These are phyloP conservation scores for Albophoma yamanashiensis DNA, from an alignment of 2,329 filamentous ascomycete species.

Conservation along the genomic window DNA sequence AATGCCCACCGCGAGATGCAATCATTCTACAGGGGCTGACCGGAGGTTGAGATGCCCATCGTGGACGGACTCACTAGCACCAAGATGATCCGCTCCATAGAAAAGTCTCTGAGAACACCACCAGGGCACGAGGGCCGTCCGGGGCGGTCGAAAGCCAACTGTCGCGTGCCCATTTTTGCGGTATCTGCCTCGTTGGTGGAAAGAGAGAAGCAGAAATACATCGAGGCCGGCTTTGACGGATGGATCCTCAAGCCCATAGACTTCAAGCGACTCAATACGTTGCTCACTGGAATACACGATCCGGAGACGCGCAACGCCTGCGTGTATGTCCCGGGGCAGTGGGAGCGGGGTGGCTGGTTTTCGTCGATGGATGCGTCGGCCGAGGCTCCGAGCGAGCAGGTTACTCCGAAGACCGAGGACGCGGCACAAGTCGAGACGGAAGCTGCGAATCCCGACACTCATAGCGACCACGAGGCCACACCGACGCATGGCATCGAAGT, in stretches of 20 bases:
- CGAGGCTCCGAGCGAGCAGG: constrained; percentile 10
- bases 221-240: constrained; percentile 73
- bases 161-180: constrained; percentile 70
- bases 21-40: background rate
- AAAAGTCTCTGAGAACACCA: constrained; percentile 41
- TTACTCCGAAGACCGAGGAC: constrained; percentile 16
- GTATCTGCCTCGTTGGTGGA: constrained; percentile 78
- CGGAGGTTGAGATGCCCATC: constrained; percentile 67
- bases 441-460: background rate
- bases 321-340: constrained; percentile 60
- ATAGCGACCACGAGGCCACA: background rate
- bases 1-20: background rate
- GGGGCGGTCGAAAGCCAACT: constrained; percentile 44
- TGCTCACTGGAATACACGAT: constrained; percentile 61
- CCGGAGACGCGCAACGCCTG: constrained; percentile 45
- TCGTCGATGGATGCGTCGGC: constrained; percentile 6
- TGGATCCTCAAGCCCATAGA: constrained; percentile 88
- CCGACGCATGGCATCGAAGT: background rate
- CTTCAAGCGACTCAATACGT: constrained; percentile 59
- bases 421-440: background rate
- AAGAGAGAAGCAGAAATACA: constrained; percentile 55
- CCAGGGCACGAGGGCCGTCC: constrained; percentile 40
- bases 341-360: constrained; percentile 88
- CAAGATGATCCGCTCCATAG: constrained; percentile 70
- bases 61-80: constrained; percentile 75